phyloP scores from a whole-genome alignment of 2,329 filamentous ascomycete genomes.

The Phaeomoniella chlamydospora region DNA sequence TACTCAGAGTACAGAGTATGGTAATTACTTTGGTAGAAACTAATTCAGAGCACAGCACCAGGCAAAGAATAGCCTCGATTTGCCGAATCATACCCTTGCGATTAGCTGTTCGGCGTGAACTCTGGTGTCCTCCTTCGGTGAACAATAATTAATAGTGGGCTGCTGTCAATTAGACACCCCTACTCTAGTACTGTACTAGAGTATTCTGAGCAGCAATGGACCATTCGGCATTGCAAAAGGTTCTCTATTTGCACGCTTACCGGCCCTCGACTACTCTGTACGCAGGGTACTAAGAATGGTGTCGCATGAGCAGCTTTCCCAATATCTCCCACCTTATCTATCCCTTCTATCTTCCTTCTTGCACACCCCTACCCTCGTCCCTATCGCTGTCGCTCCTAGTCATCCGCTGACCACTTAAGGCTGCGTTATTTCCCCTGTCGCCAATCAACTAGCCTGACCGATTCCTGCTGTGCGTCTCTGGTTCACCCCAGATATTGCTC shows the following conservation, averaged over 20 bases:
- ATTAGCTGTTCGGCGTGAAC: too few relatives aligned
- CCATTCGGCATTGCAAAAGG: neutral
- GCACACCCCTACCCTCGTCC: neutral
- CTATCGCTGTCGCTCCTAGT: neutral
- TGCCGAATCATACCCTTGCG: neutral
- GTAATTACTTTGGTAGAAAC: too few relatives aligned
- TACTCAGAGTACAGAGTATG: too few relatives aligned
- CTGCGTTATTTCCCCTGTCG: neutral
- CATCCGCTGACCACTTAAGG: neutral
- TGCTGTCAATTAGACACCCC: too few relatives aligned
- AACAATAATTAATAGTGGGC: too few relatives aligned
- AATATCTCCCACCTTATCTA: neutral
- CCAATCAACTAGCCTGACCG: neutral
- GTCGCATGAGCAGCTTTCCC: neutral
- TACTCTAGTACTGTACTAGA: too few relatives aligned
- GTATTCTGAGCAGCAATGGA: neutral
- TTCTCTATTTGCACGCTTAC: neutral
- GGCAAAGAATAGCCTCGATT: neutral
- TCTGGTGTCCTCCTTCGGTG: too few relatives aligned
- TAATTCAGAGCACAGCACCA: neutral
- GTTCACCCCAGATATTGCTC: constrained; percentile 2
- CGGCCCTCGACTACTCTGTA: neutral
- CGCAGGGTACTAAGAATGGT: neutral
- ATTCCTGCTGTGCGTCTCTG: neutral
- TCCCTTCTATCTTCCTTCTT: neutral